Percentiles rank a stretch among this genome's conserved stretches.
These are phyloP conservation scores for Saccharum hybrid DNA, from an alignment of 202 grass and related monocot species.

Conservation along the genomic window DNA sequence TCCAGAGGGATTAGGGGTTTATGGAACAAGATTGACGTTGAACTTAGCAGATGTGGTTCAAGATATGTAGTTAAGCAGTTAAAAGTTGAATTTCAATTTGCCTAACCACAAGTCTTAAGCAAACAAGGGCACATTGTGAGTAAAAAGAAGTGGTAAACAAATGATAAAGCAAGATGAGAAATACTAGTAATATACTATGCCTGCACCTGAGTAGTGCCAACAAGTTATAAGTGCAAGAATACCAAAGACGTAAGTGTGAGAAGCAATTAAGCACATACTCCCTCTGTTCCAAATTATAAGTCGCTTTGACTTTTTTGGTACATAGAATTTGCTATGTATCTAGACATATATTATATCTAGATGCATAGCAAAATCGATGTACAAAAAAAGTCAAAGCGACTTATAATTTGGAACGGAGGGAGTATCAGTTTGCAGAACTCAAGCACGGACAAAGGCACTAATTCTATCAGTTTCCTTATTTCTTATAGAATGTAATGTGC, in stretches of 20 bases:
- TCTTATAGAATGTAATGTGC: not conserved
- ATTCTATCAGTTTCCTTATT: slow-evolving; percentile 1
- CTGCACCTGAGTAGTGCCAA: not conserved
- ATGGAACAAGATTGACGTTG: not conserved
- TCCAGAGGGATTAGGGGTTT: not conserved
- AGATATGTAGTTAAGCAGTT: not conserved
- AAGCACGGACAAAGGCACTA: not conserved
- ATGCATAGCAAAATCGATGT: too few species aligned
- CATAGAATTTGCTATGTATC: too few species aligned
- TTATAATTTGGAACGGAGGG: too few species aligned
- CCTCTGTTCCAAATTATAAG: too few species aligned
- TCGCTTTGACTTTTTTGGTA: too few species aligned
- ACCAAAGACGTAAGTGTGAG: not conserved
- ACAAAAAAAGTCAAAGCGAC: too few species aligned
- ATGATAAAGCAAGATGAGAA: slow-evolving; percentile 14
- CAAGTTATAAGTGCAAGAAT: slow-evolving; percentile 24
- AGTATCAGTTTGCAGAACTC: slow-evolving; percentile 12
- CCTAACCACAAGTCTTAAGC: not conserved
- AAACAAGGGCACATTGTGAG: slow-evolving; percentile 9
- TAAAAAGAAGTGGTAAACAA: not conserved
- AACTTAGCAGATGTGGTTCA: not conserved
- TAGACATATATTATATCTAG: too few species aligned
- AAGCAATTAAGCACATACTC: not conserved
- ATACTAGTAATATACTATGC: slow-evolving; percentile 16
- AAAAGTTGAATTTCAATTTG: slow-evolving; percentile 14